A percentile compares a stretch with the other conserved stretches of the same genome.
Evolutionary conservation across 805 yeast genomes (phyloP).

Genomic region (Cyberlindnera euphorbiiphila): DNA sequence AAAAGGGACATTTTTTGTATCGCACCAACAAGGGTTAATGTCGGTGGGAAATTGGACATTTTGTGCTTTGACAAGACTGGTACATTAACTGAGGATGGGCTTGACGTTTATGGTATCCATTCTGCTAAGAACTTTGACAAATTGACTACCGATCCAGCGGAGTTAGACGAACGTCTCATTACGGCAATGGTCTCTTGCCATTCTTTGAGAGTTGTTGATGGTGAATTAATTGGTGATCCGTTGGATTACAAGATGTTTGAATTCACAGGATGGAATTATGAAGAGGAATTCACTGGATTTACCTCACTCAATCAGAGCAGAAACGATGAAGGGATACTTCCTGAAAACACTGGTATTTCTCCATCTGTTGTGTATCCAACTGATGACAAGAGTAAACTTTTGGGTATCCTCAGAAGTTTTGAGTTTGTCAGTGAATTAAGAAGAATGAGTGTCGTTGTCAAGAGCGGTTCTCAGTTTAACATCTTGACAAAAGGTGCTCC

Average conservation of each 20-base stretch:
- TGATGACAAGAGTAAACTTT: constrained; percentile 34
- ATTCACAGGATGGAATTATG: constrained; percentile 73
- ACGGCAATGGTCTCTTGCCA: constrained; percentile 65
- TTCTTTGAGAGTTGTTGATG: constrained; percentile 75
- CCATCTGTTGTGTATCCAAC: constrained; percentile 51
- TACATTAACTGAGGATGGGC: constrained; percentile 93
- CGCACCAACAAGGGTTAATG: constrained; percentile 89
- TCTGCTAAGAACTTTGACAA: constrained; percentile 30
- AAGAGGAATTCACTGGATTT: constrained; percentile 56
- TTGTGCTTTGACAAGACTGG: constrained; percentile 97
- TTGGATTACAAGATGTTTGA: constrained; percentile 90
- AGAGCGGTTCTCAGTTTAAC: constrained; percentile 39
- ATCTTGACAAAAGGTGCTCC: constrained; percentile 95
- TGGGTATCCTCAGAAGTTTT: constrained; percentile 52
- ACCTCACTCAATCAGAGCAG: constrained; percentile 36
- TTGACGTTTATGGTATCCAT: constrained; percentile 78
- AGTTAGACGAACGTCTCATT: constrained; percentile 31
- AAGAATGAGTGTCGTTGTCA: constrained; percentile 83
- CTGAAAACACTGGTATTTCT: constrained; percentile 39
- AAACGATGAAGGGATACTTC: constrained; percentile 35
- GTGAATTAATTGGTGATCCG: constrained; percentile 88
- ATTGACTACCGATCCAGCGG: constrained; percentile 23
- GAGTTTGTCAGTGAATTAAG: constrained; percentile 85
- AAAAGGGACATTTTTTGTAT: constrained; percentile 76
- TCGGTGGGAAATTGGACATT: constrained; percentile 92